Evolutionary conservation across 1,284 basidiomycete genomes (phyloP).

Genomic region (Cystobasidium sp.): DNA sequence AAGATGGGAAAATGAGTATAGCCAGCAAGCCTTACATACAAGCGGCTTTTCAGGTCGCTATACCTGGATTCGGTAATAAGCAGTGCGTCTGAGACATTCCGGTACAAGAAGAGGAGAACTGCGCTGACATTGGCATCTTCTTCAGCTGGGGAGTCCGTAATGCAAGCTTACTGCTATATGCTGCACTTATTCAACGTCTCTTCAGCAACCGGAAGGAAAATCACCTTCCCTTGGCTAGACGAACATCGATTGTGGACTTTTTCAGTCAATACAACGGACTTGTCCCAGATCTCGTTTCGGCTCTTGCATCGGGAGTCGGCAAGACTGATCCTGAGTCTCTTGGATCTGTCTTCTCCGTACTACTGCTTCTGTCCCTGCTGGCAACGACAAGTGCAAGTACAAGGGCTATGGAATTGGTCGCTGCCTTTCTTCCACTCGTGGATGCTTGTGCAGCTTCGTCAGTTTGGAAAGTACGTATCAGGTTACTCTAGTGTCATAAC

Average conservation of each 20-base stretch:
- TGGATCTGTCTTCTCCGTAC: conserved; percentile 36
- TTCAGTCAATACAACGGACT: conserved; percentile 28
- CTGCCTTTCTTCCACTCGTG: conserved; percentile 26
- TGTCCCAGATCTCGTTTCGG: conserved; percentile 10
- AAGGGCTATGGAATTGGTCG: neutral
- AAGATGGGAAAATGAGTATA: conserved; percentile 21
- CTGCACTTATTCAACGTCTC: conserved; percentile 36
- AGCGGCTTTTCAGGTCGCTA: conserved; percentile 27
- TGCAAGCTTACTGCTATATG: conserved; percentile 41
- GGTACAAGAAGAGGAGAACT: neutral
- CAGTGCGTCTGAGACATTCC: neutral
- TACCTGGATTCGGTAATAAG: conserved; percentile 36
- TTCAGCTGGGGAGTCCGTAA: conserved; percentile 45
- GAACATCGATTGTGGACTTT: conserved; percentile 29
- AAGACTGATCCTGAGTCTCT: neutral
- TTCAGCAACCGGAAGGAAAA: conserved; percentile 31
- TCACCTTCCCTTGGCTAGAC: conserved; percentile 16
- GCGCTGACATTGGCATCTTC: neutral
- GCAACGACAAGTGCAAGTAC: neutral
- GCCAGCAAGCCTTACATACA: conserved; percentile 31
- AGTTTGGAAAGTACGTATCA: conserved; percentile 36
- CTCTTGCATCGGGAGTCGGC: neutral
- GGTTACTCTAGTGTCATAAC: no score
- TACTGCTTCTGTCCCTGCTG: conserved; percentile 35
- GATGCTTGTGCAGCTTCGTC: conserved; percentile 12